Conservation (phyloP, 768 basidiomycete genomes). For the Stropharia rugosoannulata region DNA sequence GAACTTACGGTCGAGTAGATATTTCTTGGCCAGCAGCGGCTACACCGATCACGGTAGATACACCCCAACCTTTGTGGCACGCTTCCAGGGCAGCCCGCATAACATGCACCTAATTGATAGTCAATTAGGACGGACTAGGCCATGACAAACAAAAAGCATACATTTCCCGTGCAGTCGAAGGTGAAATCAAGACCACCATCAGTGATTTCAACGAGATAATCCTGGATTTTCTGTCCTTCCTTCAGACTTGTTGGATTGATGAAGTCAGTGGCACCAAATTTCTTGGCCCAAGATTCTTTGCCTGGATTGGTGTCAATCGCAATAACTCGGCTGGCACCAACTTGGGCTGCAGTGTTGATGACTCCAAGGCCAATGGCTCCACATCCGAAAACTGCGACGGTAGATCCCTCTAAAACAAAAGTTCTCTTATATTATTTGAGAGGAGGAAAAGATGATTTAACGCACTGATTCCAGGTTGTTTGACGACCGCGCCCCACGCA, state of each 20-base stretch:
- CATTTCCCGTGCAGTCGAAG: conserved; percentile 95
- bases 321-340: conserved; percentile 86
- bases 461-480: conserved; percentile 84
- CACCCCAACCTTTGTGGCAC: conserved; percentile 99
- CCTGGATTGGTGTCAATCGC: conserved; percentile 87
- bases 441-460: conserved; percentile 10
- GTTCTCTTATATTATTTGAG: conserved; percentile 2
- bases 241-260: conserved; percentile 76
- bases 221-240: conserved; percentile 84
- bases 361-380: conserved; percentile 96
- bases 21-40: conserved; percentile 97
- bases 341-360: conserved; percentile 73
- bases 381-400: conserved; percentile 93
- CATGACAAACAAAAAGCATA: conserved; percentile 16
- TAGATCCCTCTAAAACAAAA: conserved; percentile 62
- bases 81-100: conserved; percentile 96
- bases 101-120: conserved; percentile 65
- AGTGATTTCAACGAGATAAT: conserved; percentile 86
- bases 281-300: conserved; percentile 86
- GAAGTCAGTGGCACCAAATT: conserved; percentile 96
- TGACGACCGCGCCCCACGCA: conserved; percentile 95
- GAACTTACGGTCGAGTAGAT: conserved; percentile 76
- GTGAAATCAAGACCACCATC: conserved; percentile 98
- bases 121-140: not conserved
- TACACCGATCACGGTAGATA: conserved; percentile 94